phyloP scores from a whole-genome alignment of 2,329 filamentous ascomycete genomes.

The Sphaerulina populicola region DNA sequence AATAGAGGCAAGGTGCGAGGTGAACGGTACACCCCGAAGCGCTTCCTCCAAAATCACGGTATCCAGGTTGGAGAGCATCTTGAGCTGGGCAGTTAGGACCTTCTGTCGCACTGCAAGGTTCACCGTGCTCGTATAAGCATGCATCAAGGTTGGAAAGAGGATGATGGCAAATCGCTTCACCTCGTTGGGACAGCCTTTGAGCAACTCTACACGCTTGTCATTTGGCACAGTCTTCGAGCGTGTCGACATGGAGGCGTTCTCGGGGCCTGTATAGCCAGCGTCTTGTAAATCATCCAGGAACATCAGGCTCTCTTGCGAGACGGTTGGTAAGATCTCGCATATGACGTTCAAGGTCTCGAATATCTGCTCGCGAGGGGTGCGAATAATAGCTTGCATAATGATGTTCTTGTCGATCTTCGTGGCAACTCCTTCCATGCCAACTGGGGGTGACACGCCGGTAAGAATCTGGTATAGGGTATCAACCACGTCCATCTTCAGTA shows the following conservation, averaged over 20 bases:
- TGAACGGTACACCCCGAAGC: slow-evolving; percentile 79
- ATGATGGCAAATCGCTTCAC: slow-evolving; percentile 89
- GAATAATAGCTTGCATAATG: slow-evolving; percentile 97
- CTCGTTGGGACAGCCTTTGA: slow-evolving; percentile 75
- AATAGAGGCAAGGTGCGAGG: slow-evolving; percentile 90
- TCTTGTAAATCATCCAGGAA: slow-evolving; percentile 45
- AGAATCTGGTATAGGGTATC: slow-evolving; percentile 96
- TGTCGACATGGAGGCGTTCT: slow-evolving; percentile 38
- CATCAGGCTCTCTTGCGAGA: slow-evolving; percentile 51
- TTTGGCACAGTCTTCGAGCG: slow-evolving; percentile 53
- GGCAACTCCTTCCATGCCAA: slow-evolving; percentile 65
- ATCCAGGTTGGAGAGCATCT: slow-evolving; percentile 96
- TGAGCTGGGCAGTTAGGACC: slow-evolving; percentile 88
- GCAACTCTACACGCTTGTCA: slow-evolving; percentile 71
- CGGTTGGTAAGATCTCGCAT: slow-evolving; percentile 78
- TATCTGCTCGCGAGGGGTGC: slow-evolving; percentile 88
- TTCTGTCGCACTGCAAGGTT: slow-evolving; percentile 92
- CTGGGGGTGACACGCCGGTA: slow-evolving; percentile 86
- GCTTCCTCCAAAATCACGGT: slow-evolving; percentile 75
- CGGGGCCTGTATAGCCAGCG: slow-evolving; percentile 43
- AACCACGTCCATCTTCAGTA: slow-evolving; percentile 93
- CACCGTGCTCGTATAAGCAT: slow-evolving; percentile 95
- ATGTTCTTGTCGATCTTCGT: slow-evolving; percentile 91
- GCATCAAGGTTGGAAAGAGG: slow-evolving; percentile 85
- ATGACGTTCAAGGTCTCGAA: slow-evolving; percentile 97